Conservation (phyloP, 768 basidiomycete species). For the Tulasnella sp. region DNA sequence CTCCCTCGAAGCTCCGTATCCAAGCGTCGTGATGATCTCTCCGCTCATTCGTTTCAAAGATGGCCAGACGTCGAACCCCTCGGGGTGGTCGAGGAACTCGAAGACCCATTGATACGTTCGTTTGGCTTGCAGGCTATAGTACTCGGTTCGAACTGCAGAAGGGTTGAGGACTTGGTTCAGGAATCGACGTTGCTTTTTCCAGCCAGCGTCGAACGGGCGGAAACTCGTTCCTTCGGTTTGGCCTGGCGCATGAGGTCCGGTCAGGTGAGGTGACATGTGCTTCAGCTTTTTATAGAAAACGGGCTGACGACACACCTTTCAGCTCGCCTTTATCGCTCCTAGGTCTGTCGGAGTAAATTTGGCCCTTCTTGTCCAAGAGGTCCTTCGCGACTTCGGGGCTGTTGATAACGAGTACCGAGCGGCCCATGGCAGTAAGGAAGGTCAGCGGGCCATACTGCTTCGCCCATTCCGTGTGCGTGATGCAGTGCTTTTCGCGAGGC, state of each 20-base stretch:
- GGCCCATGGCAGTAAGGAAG: constrained; percentile 27
- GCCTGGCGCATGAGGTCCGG: neutral
- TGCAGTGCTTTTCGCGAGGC: constrained; percentile 1
- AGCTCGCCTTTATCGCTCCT: neutral
- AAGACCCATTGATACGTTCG: neutral
- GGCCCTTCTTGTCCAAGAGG: constrained; percentile 46
- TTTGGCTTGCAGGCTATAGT: neutral
- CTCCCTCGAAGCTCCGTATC: constrained; percentile 16
- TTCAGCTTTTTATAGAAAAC: neutral
- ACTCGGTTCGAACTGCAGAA: constrained; percentile 16
- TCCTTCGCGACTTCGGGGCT: constrained; percentile 44
- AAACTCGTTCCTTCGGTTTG: neutral
- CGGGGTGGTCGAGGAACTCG: constrained; percentile 8
- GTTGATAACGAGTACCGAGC: constrained; percentile 43
- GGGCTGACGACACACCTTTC: neutral
- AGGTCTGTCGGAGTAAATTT: constrained; percentile 43
- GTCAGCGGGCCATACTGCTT: constrained; percentile 32
- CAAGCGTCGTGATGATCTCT: neutral
- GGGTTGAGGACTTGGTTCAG: constrained; percentile 24
- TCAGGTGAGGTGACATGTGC: neutral
- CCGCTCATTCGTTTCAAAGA: constrained; percentile 13
- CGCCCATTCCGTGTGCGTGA: constrained; percentile 33
- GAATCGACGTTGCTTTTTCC: constrained; percentile 12
- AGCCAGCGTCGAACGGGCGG: neutral
- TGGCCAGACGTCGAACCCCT: constrained; percentile 1